phyloP scores from a whole-genome alignment of 2,329 filamentous ascomycete genomes.

The Phaeosphaeriaceae sp. region DNA sequence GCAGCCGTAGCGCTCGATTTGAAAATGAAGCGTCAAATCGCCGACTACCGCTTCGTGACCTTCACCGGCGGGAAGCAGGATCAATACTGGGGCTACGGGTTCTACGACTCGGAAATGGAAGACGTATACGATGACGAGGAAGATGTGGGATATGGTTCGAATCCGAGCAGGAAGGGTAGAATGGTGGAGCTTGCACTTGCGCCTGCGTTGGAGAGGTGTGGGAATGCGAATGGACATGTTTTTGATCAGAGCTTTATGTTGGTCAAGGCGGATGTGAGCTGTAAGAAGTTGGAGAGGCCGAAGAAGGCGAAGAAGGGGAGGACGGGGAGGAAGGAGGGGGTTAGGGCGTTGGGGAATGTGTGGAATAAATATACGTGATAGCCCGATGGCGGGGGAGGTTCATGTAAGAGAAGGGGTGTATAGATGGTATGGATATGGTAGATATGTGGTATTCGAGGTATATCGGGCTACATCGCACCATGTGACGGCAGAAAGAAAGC shows the following conservation, averaged over 20 bases:
- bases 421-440: too few relatives aligned
- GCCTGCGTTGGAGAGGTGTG: conserved; percentile 48
- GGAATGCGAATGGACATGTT: conserved; percentile 48
- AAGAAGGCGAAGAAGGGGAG: conserved; percentile 13
- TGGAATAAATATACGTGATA: background rate
- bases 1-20: conserved; percentile 47
- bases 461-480: too few relatives aligned
- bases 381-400: too few relatives aligned
- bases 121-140: conserved; percentile 43
- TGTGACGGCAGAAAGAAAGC: too few relatives aligned
- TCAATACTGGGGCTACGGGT: conserved; percentile 45
- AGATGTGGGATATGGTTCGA: conserved; percentile 19
- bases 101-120: conserved; percentile 49
- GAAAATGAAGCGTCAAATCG: conserved; percentile 47
- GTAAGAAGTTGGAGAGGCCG: conserved; percentile 38
- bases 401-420: too few relatives aligned
- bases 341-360: background rate
- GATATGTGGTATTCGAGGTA: too few relatives aligned
- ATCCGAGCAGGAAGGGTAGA: conserved; percentile 23
- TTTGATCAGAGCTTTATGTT: conserved; percentile 49
- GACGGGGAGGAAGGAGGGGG: background rate
- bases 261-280: conserved; percentile 48
- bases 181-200: conserved; percentile 45
- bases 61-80: conserved; percentile 43
- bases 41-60: conserved; percentile 48